Evolutionary conservation across 164 flowering plant genomes (phyloP), one percentile per base, ranked within the genome.

Genomic region (Santalum album): DNA sequence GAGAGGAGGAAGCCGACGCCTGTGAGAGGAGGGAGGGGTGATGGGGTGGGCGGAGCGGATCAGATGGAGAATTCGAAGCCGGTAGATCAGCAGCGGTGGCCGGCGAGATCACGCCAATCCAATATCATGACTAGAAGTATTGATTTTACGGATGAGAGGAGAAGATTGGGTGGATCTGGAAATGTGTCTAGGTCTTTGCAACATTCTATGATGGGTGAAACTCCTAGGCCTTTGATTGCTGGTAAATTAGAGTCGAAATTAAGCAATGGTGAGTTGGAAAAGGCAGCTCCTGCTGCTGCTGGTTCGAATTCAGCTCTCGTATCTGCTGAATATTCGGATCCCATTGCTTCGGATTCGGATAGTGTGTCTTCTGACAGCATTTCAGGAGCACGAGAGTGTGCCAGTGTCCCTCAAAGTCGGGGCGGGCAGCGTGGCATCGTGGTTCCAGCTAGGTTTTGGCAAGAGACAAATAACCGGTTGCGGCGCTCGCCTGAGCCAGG

Each of bases 21-120:
- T 22, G 58, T 63, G 40, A 64, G 49, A 74, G 10, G 52, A 36
- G 56, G 62, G 72, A 53, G 70, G 57, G 21, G 65, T 12, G 49
- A 45, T 45, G 49, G 25, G 1, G 10, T 21, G 0, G 49, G 14
- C 26, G 53, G 47, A 15, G 44, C 55, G 51, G 76, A 70, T 56
- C 71, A 55, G 46, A 42, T 29, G 17, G 76, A 69, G 68, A 76
- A 67, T 60, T 61, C 77, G 20, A 75, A 43, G 59, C 60, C 62
- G 2, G 49, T 54, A 46, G 80, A 75, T 50, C 75, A 72, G 63
- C 75, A 66, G 47, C 55, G 78, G 35, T 82, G 85, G 85, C 88
- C 88, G 0, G 81, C 38, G 58, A 64, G 84, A 58, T 58, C 61
- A 40, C 54, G 68, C 49, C 58, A 57, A 20, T 56, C 21, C 23